Conservation (phyloP, 495 filamentous ascomycete genomes). For the Sabuloglossum arenarium region DNA sequence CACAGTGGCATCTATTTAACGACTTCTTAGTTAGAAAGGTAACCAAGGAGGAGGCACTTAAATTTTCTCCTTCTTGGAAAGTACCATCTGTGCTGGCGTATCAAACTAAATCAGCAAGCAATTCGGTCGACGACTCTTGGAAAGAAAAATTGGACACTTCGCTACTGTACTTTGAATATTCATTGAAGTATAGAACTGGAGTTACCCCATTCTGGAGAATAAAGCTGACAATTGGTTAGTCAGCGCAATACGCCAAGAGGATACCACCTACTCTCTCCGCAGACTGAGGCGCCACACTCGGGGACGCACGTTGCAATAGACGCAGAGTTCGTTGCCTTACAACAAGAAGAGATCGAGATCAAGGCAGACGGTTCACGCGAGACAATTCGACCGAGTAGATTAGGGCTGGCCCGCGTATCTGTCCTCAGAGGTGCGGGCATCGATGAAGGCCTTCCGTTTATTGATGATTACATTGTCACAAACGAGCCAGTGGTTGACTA, state of each 20-base stretch:
- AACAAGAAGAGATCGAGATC: slow-evolving; percentile 79
- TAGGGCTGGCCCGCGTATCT: slow-evolving; percentile 73
- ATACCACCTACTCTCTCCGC: slow-evolving; percentile 36
- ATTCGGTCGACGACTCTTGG: slow-evolving; percentile 68
- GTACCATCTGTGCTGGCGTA: slow-evolving; percentile 68
- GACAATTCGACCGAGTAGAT: slow-evolving; percentile 63
- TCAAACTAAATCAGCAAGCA: slow-evolving; percentile 54
- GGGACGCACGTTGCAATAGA: slow-evolving; percentile 74
- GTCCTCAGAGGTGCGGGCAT: slow-evolving; percentile 61
- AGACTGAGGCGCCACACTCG: slow-evolving; percentile 41
- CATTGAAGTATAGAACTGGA: slow-evolving; percentile 29
- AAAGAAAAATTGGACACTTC: slow-evolving; percentile 62
- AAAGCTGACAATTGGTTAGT: not conserved
- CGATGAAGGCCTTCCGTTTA: slow-evolving; percentile 63
- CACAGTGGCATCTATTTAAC: slow-evolving; percentile 87
- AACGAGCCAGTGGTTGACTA: slow-evolving; percentile 90
- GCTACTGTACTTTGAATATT: slow-evolving; percentile 56
- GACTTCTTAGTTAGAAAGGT: slow-evolving; percentile 85
- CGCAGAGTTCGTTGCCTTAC: slow-evolving; percentile 83
- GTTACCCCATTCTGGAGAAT: not conserved
- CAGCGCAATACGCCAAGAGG: slow-evolving; percentile 15
- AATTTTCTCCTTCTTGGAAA: slow-evolving; percentile 82
- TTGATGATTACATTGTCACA: slow-evolving; percentile 80
- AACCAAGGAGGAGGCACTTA: slow-evolving; percentile 57
- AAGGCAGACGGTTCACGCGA: slow-evolving; percentile 75